Base-by-base conservation (phyloP, 148 eudicot genomes). In the Chenopodium berlandieri region DNA sequence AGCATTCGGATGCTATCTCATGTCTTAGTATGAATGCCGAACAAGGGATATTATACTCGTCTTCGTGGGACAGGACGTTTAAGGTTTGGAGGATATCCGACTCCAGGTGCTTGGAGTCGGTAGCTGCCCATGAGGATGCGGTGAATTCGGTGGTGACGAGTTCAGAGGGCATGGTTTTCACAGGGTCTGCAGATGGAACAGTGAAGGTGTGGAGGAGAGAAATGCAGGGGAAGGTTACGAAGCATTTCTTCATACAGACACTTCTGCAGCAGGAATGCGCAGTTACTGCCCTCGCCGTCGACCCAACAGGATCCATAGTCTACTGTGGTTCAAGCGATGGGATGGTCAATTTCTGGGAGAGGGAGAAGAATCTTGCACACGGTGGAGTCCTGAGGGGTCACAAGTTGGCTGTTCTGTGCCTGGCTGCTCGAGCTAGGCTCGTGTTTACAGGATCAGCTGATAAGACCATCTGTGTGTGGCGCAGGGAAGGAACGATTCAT, bases 381-480 rank as follows among this genome's bases (percentile, higher is more conserved):
- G 93, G 93, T 20, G 93, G 95, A 16, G 83, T 88, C 16, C 82
- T 92, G 1, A 78, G 87, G 74, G 95, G 93, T n/a, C 95, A 92
- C 69, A 90, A 88, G 65, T 77, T 92, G 62, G 95, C 95, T 0
- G 92, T 92, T 20, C 48, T 92, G 23, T 92, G 95, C 80, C 82
- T 92, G 0, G 82, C 84, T 10, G 86, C 91, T 2, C 84, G 86
- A 7, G 89, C 89, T 54, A 63, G 64, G n/a, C 79, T 90, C 74
- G 88, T 89, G 67, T 90, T 92, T n/a, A 92, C 90, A 13, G 95
- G 95, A 1, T 92, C 95, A 0, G 95, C 95, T 0, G 95, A 92
- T 58, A 92, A 89, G 86, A 92, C 81, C 25, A 90, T 92, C 64
- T 89, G 93, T 19, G 93, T 92, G 82, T 92, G 95, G 95, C 84